A percentile compares a stretch with the other conserved stretches of the same genome.
These are phyloP conservation scores for sweet orange (Citrus sinensis) DNA, from an alignment of 345 rosid genomes.

Conservation along the genomic window DNA sequence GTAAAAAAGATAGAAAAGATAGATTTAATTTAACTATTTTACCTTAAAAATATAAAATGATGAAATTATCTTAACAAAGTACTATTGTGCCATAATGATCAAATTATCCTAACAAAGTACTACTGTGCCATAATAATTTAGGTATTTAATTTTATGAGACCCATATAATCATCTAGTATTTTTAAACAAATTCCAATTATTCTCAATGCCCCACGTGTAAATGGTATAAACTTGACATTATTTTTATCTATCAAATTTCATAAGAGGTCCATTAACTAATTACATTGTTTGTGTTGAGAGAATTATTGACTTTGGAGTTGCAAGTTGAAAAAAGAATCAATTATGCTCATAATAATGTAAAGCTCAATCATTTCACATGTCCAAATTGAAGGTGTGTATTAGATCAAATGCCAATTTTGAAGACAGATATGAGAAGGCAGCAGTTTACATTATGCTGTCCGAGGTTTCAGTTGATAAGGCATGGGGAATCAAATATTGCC, in stretches of 20 bases:
- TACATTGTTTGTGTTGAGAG: not conserved
- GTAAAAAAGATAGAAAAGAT: too few species aligned
- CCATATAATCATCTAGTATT: too few species aligned
- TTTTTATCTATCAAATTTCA: not conserved
- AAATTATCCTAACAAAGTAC: too few species aligned
- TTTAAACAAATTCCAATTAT: too few species aligned
- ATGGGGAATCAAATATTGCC: not conserved
- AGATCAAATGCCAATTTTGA: not conserved
- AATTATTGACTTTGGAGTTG: not conserved
- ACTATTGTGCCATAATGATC: too few species aligned
- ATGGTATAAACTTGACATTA: not conserved
- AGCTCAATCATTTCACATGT: not conserved
- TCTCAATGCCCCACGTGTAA: too few species aligned
- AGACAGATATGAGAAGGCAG: not conserved
- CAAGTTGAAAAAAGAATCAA: not conserved
- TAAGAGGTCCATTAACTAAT: not conserved
- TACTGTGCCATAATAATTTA: too few species aligned
- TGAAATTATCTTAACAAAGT: too few species aligned
- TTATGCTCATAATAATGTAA: not conserved
- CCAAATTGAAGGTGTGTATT: not conserved
- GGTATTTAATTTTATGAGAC: too few species aligned
- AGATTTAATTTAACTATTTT: too few species aligned
- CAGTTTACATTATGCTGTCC: not conserved
- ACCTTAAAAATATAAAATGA: too few species aligned
- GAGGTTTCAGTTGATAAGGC: not conserved